Base-by-base conservation (phyloP, 352 stramenopile species). In the Pythium insidiosum region DNA sequence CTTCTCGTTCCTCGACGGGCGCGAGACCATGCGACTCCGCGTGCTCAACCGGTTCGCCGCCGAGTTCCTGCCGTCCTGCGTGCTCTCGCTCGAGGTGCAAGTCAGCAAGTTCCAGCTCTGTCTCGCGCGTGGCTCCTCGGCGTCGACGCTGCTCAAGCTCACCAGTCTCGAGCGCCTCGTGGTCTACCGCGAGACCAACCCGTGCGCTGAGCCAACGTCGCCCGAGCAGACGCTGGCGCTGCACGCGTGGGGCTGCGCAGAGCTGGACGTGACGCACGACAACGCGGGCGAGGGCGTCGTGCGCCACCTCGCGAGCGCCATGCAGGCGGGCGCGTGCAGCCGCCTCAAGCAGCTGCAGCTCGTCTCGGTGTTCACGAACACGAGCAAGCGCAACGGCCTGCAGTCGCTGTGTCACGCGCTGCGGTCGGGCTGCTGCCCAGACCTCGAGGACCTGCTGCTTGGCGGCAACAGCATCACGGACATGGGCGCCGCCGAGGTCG, bases 311-410 rank as follows among this genome's bases (percentile, higher is more conserved):
- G 68, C 70, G 3, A 25, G 43, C 16, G 58, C 60, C 1, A 39
- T 88, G 5, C 50, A 41, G 29, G 38, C 40, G 12, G 72, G 72
- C 5, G 45, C 54, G 7, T 74, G 76, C 16, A 50, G 56, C 4
- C 61, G 37, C 16, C 59, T 87, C 29, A 63, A 68, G 36, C 61
- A 69, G n/a, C 55, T 88, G 25, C 71, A 80, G 38, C 64, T 87
- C 33, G 59, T 78, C n/a, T 84, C 73, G 19, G 59, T 84, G 29
- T 85, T 88, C 36, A 75, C 71, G 18, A 82, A 85, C 56, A 88
- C 76, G 28, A 69, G 51, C 28, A 64, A 57, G 16, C 54, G 62
- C 33, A 84, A 88, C 33, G 71, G 49, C 2, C 48, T 82, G 0
- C 47, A 45, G 5, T 36, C 61, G 4, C 52, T 87, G 5, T 83